Evolutionary conservation across 2,329 filamentous ascomycete species (phyloP), one percentile per base, ranked within the genome.

Genomic region (Fusarium musae): DNA sequence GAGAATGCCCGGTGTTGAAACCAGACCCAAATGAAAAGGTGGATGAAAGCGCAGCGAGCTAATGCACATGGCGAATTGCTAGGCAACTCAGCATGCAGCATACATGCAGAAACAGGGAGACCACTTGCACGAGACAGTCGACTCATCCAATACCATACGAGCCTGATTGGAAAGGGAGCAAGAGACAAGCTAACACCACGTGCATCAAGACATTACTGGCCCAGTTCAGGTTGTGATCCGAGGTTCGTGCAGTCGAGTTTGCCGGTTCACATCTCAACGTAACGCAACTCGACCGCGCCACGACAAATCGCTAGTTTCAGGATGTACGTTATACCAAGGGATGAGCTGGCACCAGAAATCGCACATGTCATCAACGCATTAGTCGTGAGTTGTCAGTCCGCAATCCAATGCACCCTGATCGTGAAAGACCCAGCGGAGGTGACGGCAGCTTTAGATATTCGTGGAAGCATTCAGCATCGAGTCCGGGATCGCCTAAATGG

Each of bases 351-450:
- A 78, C 72, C 73, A 76, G 63, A 73, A 68, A 62, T 76, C 69
- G 75, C 70, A 73, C 72, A 69, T 64, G 68, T 75, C 69, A 78
- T 77, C 77, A 78, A 71, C 72, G 73, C 68, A 59, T 78, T 73
- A 78, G 75, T 78, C 71, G 75, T 76, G 73, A 75, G 72, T 53
- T 66, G 61, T 66, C 67, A 77, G 62, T 66, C 59, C 52, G 46
- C 32, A 54, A 62, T 58, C 65, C 68, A 67, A 52, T 56, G 63
- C 59, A 69, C 54, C 69, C 71, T 70, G 66, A 32, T 66, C 66
- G 65, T 54, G 39, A 63, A 57, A 63, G 30, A 67, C 30, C 53
- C 66, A 49, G 26, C 57, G 66, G 68, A 60, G 43, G 58, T 54
- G 53, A 49, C 49, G 49, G 59, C 52, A 44, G 26, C 63, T 61